These are phyloP conservation scores for Suillus fuscotomentosus DNA, from an alignment of 768 basidiomycete species.

Conservation along the genomic window DNA sequence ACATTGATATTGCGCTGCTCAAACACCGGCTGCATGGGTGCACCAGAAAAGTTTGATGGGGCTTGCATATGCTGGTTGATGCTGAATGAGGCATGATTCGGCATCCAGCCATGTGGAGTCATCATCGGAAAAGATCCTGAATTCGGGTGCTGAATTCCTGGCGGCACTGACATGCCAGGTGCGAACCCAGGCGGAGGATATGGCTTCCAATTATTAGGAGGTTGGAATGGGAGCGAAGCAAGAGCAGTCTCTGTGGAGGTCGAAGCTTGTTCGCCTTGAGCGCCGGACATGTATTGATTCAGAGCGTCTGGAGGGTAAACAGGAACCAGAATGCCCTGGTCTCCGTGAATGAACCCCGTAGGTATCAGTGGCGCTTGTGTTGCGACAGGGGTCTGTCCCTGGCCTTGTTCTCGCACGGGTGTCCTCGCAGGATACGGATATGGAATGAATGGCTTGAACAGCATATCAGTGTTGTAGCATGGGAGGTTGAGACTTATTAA, in stretches of 20 bases:
- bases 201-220: constrained; percentile 32
- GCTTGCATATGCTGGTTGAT: constrained; percentile 15
- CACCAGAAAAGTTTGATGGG: constrained; percentile 13
- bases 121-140: constrained; percentile 20
- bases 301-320: constrained; percentile 71
- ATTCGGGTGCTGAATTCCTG: constrained; percentile 30
- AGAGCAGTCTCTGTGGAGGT: constrained; percentile 15
- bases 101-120: constrained; percentile 24
- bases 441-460: constrained; percentile 45
- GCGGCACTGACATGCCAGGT: constrained; percentile 21
- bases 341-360: constrained; percentile 69
- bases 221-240: constrained; percentile 26
- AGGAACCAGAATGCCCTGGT: constrained; percentile 69
- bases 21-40: constrained; percentile 15
- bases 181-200: constrained; percentile 24
- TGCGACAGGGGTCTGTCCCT: constrained; percentile 17
- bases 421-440: constrained; percentile 43
- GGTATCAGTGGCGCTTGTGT: constrained; percentile 58
- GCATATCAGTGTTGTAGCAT: constrained; percentile 10
- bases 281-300: constrained; percentile 62
- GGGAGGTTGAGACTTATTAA: background rate
- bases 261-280: constrained; percentile 28
- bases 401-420: constrained; percentile 10
- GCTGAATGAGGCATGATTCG: constrained; percentile 24
- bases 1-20: constrained; percentile 22